A percentile compares a stretch with the other conserved stretches of the same genome.
These are phyloP conservation scores for Aspergillus sp. DNA, from an alignment of 2,329 filamentous ascomycete genomes.

Conservation along the genomic window DNA sequence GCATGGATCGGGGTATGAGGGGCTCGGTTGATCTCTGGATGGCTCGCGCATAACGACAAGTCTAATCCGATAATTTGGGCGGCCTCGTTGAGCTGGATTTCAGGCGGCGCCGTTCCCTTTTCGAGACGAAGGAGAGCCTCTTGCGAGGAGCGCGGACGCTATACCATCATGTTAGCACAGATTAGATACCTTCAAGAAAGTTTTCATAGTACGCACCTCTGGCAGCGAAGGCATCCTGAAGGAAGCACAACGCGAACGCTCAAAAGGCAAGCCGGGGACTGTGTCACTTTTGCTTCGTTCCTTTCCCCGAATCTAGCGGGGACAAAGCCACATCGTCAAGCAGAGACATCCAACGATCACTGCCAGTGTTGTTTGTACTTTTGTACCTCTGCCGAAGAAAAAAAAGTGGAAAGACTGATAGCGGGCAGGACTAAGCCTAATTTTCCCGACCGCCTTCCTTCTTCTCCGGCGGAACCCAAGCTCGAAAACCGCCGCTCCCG, in stretches of 20 bases:
- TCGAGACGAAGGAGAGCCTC: conserved; percentile 47
- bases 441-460: conserved; percentile 42
- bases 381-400: conserved; percentile 7
- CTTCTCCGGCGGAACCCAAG: conserved; percentile 20
- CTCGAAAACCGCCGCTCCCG: conserved; percentile 22
- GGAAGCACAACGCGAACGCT: conserved; percentile 15
- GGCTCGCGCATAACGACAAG: conserved; percentile 32
- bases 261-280: not conserved
- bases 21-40: conserved; percentile 29
- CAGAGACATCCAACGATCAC: conserved; percentile 4
- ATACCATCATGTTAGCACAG: conserved; percentile 7
- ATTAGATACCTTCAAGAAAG: not conserved
- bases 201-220: conserved; percentile 31
- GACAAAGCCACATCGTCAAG: not conserved
- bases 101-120: conserved; percentile 40
- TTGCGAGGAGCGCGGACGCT: conserved; percentile 43
- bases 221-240: conserved; percentile 35
- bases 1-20: conserved; percentile 24
- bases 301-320: conserved; percentile 1
- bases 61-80: conserved; percentile 45
- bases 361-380: conserved; percentile 1
- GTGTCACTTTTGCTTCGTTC: conserved; percentile 5
- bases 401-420: conserved; percentile 20
- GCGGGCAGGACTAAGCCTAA: conserved; percentile 24
- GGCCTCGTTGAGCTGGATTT: conserved; percentile 42